Conservation (phyloP, 2,329 filamentous ascomycete genomes). For the Fusarium globosum region DNA sequence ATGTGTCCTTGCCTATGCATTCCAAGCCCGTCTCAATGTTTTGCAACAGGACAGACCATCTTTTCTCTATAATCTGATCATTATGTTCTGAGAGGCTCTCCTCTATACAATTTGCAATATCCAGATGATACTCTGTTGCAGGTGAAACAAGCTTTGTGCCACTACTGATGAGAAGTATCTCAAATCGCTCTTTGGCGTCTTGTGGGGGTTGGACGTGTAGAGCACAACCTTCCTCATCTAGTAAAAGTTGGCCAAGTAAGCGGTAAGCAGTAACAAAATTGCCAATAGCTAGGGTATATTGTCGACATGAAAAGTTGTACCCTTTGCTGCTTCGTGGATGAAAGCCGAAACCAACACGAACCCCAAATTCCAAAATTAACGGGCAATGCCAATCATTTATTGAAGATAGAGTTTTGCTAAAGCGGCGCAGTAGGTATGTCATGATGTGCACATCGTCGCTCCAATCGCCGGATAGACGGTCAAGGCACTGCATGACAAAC, state of each 20-base stretch:
- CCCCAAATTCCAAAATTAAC: neutral
- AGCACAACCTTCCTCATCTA: rapidly evolving
- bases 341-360: too few species aligned
- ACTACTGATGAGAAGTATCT: neutral
- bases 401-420: neutral
- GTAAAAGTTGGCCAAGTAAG: neutral
- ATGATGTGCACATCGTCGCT: rapidly evolving
- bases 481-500: neutral
- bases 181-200: neutral
- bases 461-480: rapidly evolving
- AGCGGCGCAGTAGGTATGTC: neutral
- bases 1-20: rapidly evolving
- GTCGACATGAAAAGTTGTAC: rapidly evolving
- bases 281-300: rapidly evolving
- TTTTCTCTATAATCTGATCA: rapidly evolving
- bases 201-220: rapidly evolving
- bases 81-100: rapidly evolving
- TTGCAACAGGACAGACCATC: rapidly evolving
- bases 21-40: rapidly evolving
- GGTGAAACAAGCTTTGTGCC: too few species aligned
- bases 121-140: neutral
- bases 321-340: too few species aligned
- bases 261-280: neutral
- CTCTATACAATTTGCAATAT: neutral
- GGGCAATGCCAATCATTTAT: neutral